Conservation (phyloP, 108 stramenopile species). For the Cyclotella atomus region DNA sequence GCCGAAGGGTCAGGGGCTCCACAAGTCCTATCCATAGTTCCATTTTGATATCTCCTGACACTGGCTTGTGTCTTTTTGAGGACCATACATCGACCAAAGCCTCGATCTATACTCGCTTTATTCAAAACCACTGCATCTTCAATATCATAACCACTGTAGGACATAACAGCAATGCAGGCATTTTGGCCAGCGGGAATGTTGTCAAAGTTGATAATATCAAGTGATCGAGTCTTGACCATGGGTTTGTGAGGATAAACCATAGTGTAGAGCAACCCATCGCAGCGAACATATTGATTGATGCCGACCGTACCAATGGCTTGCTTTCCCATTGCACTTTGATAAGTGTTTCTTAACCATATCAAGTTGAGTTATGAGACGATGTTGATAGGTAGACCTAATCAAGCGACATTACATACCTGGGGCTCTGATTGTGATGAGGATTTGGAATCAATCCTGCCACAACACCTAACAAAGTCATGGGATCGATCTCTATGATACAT, state of each 20-base stretch:
- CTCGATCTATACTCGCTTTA: slow-evolving; percentile 97
- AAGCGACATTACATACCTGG: slow-evolving; percentile 49
- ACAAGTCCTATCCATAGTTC: slow-evolving; percentile 86
- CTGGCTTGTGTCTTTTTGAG: slow-evolving; percentile 85
- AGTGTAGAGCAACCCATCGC: slow-evolving; percentile 96
- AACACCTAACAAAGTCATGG: slow-evolving; percentile 96
- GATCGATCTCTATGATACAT: slow-evolving; percentile 88
- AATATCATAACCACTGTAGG: slow-evolving; percentile 99
- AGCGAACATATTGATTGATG: slow-evolving; percentile 95
- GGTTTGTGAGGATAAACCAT: slow-evolving; percentile 99
- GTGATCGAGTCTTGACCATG: slow-evolving; percentile 93
- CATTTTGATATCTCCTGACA: slow-evolving; percentile 93
- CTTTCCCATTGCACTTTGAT: slow-evolving; percentile 99
- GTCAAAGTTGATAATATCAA: slow-evolving; percentile 97
- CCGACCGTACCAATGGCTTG: slow-evolving; percentile 98
- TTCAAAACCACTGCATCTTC: slow-evolving; percentile 99
- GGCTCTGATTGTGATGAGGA: slow-evolving; percentile 99
- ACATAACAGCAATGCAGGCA: slow-evolving; percentile 97
- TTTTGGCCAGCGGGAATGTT: slow-evolving; percentile 98
- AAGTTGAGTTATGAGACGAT: not conserved
- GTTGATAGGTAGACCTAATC: not conserved
- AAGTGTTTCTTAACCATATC: slow-evolving; percentile 73
- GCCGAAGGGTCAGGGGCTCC: slow-evolving; percentile 74
- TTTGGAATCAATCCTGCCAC: slow-evolving; percentile 97
- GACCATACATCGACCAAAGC: slow-evolving; percentile 96